phyloP scores from a whole-genome alignment of 2,329 filamentous ascomycete genomes.

The Cercospora berteroae region DNA sequence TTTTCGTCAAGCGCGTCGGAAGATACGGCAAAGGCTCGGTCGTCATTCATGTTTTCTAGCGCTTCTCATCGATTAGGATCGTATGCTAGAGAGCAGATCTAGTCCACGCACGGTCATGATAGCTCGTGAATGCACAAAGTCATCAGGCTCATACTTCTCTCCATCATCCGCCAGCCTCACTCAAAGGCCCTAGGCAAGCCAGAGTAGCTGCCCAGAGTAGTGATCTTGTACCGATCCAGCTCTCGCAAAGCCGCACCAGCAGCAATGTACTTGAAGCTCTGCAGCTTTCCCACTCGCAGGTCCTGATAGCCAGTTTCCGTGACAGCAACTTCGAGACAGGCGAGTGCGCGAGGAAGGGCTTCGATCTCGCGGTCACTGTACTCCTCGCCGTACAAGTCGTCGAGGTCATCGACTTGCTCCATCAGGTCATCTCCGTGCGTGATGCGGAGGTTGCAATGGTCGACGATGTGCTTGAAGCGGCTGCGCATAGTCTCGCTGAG shows the following conservation, averaged over 20 bases:
- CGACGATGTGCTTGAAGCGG: constrained; percentile 44
- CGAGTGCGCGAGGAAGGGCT: constrained; percentile 50
- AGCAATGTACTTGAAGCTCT: constrained; percentile 56
- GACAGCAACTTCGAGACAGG: constrained; percentile 49
- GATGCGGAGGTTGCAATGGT: constrained; percentile 46
- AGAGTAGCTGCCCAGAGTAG: constrained; percentile 20
- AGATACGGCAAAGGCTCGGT: no score
- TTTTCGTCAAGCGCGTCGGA: neutral
- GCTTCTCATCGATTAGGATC: neutral
- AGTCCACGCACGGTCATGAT: neutral
- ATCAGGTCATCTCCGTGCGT: constrained; percentile 40
- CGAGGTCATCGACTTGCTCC: constrained; percentile 25
- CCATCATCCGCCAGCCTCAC: neutral
- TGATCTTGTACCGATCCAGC: constrained; percentile 40
- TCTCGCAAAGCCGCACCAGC: constrained; percentile 53
- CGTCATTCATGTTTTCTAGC: no score
- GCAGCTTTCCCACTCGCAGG: constrained; percentile 38
- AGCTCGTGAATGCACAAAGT: neutral
- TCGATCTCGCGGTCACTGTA: constrained; percentile 40
- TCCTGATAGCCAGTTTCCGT: constrained; percentile 38
- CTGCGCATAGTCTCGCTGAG: constrained; percentile 41
- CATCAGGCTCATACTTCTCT: neutral
- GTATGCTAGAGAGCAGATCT: neutral
- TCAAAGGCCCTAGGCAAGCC: constrained; percentile 1
- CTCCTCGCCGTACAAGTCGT: constrained; percentile 27